Conservation (phyloP, 495 filamentous ascomycete genomes). For the Oidiodendron maius region DNA sequence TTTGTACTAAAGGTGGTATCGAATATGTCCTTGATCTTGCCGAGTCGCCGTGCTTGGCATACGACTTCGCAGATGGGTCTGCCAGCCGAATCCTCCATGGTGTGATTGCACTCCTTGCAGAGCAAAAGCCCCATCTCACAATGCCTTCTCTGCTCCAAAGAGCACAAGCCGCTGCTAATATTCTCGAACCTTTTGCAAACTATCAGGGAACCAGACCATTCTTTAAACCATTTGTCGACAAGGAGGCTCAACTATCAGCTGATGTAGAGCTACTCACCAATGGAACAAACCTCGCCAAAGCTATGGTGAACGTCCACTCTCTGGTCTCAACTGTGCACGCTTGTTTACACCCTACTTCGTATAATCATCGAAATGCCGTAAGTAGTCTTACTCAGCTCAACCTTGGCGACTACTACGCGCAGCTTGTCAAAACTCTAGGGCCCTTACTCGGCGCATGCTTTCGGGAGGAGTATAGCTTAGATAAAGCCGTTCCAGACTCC, state of each 20-base stretch:
- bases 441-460: conserved; percentile 70
- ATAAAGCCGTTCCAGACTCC: conserved; percentile 55
- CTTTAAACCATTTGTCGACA: conserved; percentile 56
- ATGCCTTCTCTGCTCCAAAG: conserved; percentile 74
- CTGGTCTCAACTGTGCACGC: conserved; percentile 67
- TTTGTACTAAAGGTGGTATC: conserved; percentile 73
- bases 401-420: conserved; percentile 70
- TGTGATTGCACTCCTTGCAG: conserved; percentile 74
- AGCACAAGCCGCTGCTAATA: conserved; percentile 60
- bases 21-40: conserved; percentile 81
- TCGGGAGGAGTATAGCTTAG: conserved; percentile 74
- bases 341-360: conserved; percentile 60
- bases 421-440: conserved; percentile 64
- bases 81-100: conserved; percentile 61
- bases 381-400: conserved; percentile 67
- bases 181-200: conserved; percentile 51
- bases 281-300: conserved; percentile 72
- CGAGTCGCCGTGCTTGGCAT: conserved; percentile 68
- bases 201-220: conserved; percentile 30
- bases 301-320: conserved; percentile 67
- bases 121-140: conserved; percentile 75
- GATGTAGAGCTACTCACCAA: conserved; percentile 35
- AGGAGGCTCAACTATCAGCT: conserved; percentile 26
- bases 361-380: conserved; percentile 28
- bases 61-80: conserved; percentile 62